A percentile compares a stretch with the other conserved stretches of the same genome.
Conservation (phyloP, 768 basidiomycete genomes). For the Mycena chlorophos region DNA sequence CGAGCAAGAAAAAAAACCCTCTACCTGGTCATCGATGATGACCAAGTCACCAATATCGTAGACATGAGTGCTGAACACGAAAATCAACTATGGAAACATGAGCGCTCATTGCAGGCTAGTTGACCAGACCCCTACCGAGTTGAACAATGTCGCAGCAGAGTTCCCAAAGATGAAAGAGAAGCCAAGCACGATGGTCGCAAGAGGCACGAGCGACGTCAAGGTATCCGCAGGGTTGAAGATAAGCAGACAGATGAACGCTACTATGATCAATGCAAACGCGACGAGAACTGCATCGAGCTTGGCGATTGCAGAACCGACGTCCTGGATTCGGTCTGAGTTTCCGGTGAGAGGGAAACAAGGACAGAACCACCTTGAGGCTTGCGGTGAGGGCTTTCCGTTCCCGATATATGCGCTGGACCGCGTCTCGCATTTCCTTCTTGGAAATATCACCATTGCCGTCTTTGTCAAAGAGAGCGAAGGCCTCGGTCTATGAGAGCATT, state of each 20-base stretch:
- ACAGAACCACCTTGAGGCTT: conserved; percentile 60
- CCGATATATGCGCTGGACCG: conserved; percentile 76
- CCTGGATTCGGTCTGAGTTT: conserved; percentile 38
- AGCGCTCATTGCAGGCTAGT: neutral
- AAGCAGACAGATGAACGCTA: conserved; percentile 70
- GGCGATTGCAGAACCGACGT: conserved; percentile 69
- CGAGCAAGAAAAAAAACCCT: conserved; percentile 1
- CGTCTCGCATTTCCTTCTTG: conserved; percentile 79
- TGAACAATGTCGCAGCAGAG: conserved; percentile 76
- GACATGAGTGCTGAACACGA: conserved; percentile 85
- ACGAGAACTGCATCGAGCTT: conserved; percentile 79
- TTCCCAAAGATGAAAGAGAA: conserved; percentile 87
- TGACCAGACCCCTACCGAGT: conserved; percentile 52
- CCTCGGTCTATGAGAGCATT: conserved; percentile 48
- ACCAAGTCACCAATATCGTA: conserved; percentile 83
- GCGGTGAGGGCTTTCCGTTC: conserved; percentile 73
- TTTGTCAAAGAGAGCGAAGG: conserved; percentile 73
- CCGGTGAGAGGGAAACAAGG: conserved; percentile 3
- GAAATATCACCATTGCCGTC: conserved; percentile 82
- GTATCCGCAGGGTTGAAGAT: conserved; percentile 72
- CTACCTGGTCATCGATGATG: conserved; percentile 75
- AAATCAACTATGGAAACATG: conserved; percentile 56
- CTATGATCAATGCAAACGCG: conserved; percentile 52
- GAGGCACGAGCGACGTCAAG: conserved; percentile 70
- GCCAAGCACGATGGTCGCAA: conserved; percentile 78